These are phyloP conservation scores for Lactifluus volemus DNA, from an alignment of 768 basidiomycete species.

Conservation along the genomic window DNA sequence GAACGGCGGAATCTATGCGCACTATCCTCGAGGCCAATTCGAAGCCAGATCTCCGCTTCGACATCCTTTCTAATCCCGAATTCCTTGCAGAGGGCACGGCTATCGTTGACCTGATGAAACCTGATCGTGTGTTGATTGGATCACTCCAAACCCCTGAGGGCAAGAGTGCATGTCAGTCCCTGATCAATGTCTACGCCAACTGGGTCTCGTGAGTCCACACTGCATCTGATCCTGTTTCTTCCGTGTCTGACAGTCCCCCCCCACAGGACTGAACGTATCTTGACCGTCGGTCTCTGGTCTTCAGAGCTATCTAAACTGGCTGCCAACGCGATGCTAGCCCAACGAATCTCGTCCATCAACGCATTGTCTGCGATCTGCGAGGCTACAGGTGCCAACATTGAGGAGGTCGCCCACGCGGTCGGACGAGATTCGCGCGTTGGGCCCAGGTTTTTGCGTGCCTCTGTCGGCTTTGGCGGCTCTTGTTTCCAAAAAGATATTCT, in stretches of 20 bases:
- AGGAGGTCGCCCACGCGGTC: constrained; percentile 92
- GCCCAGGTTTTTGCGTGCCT: constrained; percentile 90
- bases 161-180: constrained; percentile 64
- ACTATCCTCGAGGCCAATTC: constrained; percentile 99
- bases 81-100: constrained; percentile 99
- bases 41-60: constrained; percentile 81
- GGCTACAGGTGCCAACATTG: constrained; percentile 96
- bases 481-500: constrained; percentile 99
- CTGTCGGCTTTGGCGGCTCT: constrained; percentile 94
- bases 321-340: constrained; percentile 98
- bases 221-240: neutral
- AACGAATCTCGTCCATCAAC: constrained; percentile 97
- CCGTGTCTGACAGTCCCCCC: neutral
- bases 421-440: constrained; percentile 92
- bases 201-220: constrained; percentile 78
- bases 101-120: constrained; percentile 76
- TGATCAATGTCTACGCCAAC: constrained; percentile 82
- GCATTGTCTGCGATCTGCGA: constrained; percentile 98
- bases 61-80: constrained; percentile 99
- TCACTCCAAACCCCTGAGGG: constrained; percentile 89
- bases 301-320: constrained; percentile 98
- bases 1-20: constrained; percentile 98
- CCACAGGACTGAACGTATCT: constrained; percentile 61
- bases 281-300: constrained; percentile 96
- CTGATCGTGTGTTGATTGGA: constrained; percentile 96